Evolutionary conservation across 768 basidiomycete species (phyloP), one percentile per base, ranked within the genome.

Genomic region (Tulasnella sp.): DNA sequence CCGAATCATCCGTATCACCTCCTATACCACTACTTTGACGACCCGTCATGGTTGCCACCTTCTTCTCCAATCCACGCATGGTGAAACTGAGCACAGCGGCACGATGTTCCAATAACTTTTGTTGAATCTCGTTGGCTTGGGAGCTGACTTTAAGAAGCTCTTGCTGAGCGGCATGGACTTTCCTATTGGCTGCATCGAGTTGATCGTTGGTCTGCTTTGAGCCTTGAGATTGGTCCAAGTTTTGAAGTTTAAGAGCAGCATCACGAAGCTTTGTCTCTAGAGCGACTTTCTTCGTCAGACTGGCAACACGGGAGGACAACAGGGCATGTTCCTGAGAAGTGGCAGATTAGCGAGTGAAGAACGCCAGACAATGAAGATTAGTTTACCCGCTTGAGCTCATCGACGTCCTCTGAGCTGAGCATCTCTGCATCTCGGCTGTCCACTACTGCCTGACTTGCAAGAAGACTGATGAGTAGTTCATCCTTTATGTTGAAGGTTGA

Each of bases 401-500:
- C 80, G 13, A 82, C 76, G 58, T 81, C 76, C 41, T 84, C 81
- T 55, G 79, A 74, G 48, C 73, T 76, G 37, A 92, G 70, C 19
- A 95, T 80, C 47, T 81, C 78, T 61, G 77, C 86, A 39, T 78
- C 77, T 27, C 83, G 78, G 59, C 86, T 86, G 60, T 96, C 90
- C n/a, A 96, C 80, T 35, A 87, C 77, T 4, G 93, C 93, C 65
- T 96, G 90, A 48, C 90, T 90, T 35, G 91, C 85, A 57, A 98
- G 69, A 34, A 99, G 73, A 62, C 84, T 85, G 62, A 95, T 74
- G 56, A 96, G 72, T 40, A 98, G 74, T 56, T 91, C 86, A 59
- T 95, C 90, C 39, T 81, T 73, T 13, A 76, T 76, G 56, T 77
- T 79, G 20, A 74, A 63, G 6, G 62, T 66, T 6, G 74, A 74